Conservation (phyloP, 2,329 filamentous ascomycete genomes). For the Kalmusia sp. region DNA sequence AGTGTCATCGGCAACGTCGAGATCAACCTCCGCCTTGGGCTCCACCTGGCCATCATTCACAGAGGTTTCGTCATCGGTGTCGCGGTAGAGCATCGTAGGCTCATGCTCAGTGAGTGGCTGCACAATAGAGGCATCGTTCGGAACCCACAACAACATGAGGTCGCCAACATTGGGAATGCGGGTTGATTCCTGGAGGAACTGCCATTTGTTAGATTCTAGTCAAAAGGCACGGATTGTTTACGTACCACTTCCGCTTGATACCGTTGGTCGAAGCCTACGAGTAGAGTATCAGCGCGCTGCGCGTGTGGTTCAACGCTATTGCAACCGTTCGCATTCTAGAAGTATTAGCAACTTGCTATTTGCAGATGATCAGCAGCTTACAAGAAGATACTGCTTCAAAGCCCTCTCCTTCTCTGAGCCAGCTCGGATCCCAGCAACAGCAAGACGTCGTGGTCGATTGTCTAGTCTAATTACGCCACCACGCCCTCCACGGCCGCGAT, state of each 20-base stretch:
- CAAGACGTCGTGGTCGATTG: constrained; percentile 74
- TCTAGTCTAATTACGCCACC: constrained; percentile 71
- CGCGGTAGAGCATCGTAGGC: neutral
- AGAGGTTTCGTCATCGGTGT: constrained; percentile 24
- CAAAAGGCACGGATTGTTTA: constrained; percentile 1
- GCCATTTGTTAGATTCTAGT: neutral
- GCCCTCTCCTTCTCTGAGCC: constrained; percentile 69
- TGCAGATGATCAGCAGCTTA: constrained; percentile 19
- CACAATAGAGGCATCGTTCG: constrained; percentile 33
- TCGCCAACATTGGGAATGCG: constrained; percentile 69
- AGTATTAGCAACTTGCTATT: constrained; percentile 3
- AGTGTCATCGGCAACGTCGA: constrained; percentile 45
- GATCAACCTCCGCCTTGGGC: constrained; percentile 23
- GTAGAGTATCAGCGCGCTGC: constrained; percentile 43
- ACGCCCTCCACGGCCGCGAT: constrained; percentile 48
- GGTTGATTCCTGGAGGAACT: constrained; percentile 62
- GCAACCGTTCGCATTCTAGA: constrained; percentile 45
- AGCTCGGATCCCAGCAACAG: constrained; percentile 69
- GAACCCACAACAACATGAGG: constrained; percentile 72
- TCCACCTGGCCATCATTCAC: constrained; percentile 13
- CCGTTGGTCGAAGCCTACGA: constrained; percentile 54
- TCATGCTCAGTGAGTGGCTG: constrained; percentile 11
- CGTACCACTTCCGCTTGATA: constrained; percentile 69
- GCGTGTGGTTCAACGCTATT: constrained; percentile 49
- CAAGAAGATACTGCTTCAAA: constrained; percentile 73